phyloP scores from a whole-genome alignment of 768 basidiomycete genomes.

The Pisolithus orientalis region DNA sequence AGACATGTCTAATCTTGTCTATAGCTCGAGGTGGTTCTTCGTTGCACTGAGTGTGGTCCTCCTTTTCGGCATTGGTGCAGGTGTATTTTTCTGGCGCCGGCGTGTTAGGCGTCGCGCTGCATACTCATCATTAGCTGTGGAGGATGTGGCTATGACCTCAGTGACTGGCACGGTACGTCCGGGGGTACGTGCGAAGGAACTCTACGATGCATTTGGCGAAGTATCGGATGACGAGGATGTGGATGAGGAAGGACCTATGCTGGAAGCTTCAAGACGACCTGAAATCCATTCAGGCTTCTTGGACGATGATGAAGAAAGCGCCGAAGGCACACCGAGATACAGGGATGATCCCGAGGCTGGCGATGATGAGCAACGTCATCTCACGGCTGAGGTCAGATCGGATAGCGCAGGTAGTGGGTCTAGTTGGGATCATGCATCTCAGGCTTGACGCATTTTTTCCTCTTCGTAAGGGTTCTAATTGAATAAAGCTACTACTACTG shows the following conservation, averaged over 20 bases:
- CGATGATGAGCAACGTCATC: conserved; percentile 2
- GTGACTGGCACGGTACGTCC: conserved; percentile 37
- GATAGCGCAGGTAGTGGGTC: conserved; percentile 39
- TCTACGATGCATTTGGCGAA: conserved; percentile 96
- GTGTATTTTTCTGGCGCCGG: conserved; percentile 78
- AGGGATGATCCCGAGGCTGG: conserved; percentile 47
- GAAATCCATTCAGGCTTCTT: conserved; percentile 77
- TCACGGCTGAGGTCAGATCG: conserved; percentile 9
- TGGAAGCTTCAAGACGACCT: conserved; percentile 31
- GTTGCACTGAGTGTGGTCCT: conserved; percentile 74
- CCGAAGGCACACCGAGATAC: conserved; percentile 30
- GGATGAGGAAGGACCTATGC: conserved; percentile 49
- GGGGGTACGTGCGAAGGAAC: conserved; percentile 67
- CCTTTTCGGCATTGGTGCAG: conserved; percentile 64
- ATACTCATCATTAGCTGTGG: conserved; percentile 57
- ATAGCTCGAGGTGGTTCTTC: conserved; percentile 85
- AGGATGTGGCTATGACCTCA: conserved; percentile 74
- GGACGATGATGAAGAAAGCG: conserved; percentile 65
- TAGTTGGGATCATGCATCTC: conserved; percentile 72
- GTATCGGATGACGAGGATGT: conserved; percentile 75
- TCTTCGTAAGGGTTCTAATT: neutral
- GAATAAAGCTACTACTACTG: too few relatives aligned
- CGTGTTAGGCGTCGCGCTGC: conserved; percentile 34
- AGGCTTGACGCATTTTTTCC: conserved; percentile 13
- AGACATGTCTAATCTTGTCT: conserved; percentile 64